phyloP scores from a whole-genome alignment of 2,329 filamentous ascomycete species.

The Phyllosticta capitalensis region DNA sequence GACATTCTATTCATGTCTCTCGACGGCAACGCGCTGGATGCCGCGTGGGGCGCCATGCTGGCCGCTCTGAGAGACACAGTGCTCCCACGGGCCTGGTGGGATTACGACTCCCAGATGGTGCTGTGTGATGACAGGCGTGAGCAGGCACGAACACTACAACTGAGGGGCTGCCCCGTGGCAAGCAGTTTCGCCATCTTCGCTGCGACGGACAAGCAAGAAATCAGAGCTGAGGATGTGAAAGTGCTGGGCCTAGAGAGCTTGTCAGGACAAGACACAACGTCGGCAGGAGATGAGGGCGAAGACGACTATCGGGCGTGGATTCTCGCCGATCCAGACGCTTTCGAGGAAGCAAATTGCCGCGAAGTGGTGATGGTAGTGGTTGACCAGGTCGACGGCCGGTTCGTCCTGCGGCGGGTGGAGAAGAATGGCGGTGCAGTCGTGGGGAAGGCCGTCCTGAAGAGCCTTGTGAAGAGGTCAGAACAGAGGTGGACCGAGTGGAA shows the following conservation, averaged over 20 bases:
- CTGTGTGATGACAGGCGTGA: conserved; percentile 58
- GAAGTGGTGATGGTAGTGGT: conserved; percentile 79
- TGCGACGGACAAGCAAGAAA: conserved; percentile 22
- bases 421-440: conserved; percentile 73
- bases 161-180: conserved; percentile 63
- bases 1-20: conserved; percentile 91
- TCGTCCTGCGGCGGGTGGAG: conserved; percentile 65
- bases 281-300: conserved; percentile 14
- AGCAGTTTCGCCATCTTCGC: conserved; percentile 71
- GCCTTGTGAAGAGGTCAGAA: conserved; percentile 50
- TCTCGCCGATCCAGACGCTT: conserved; percentile 76
- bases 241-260: conserved; percentile 32
- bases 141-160: conserved; percentile 45
- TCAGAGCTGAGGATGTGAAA: conserved; percentile 18
- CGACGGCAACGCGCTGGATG: conserved; percentile 86
- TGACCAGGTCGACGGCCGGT: conserved; percentile 50
- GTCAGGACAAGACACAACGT: conserved; percentile 19
- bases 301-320: conserved; percentile 49
- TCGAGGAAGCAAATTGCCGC: conserved; percentile 77
- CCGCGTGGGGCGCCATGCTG: conserved; percentile 75
- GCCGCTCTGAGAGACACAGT: conserved; percentile 71
- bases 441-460: conserved; percentile 52
- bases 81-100: conserved; percentile 73
- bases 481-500: conserved; percentile 55
- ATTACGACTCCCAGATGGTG: conserved; percentile 68